Evolutionary conservation across 2,329 filamentous ascomycete genomes (phyloP).

Genomic region (Lachnum nothofagi): DNA sequence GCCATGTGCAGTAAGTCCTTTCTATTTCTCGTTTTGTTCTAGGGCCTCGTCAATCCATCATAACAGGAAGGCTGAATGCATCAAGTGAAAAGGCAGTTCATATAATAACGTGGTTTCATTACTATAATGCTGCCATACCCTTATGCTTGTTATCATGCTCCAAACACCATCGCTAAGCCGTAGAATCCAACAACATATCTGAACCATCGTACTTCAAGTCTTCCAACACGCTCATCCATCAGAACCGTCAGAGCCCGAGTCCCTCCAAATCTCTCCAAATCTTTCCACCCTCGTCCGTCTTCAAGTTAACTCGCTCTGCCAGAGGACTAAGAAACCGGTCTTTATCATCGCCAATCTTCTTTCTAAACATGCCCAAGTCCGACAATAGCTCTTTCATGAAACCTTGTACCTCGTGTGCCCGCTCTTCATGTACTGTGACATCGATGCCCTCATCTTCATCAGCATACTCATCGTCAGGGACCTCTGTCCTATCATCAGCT

Average conservation of each 20-base stretch:
- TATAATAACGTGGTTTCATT: not conserved
- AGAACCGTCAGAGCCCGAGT: no score
- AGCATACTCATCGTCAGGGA: conserved; percentile 37
- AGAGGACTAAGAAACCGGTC: conserved; percentile 55
- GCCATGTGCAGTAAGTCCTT: no score
- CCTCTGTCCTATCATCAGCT: conserved; percentile 23
- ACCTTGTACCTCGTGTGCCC: conserved; percentile 66
- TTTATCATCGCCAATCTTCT: conserved; percentile 81
- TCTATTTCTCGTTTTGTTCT: no score
- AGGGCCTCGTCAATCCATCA: no score
- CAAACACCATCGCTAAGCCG: conserved; percentile 23
- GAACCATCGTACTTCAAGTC: not conserved
- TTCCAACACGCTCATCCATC: no score
- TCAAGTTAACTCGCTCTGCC: conserved; percentile 37
- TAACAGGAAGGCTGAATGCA: no score
- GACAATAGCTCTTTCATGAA: conserved; percentile 78
- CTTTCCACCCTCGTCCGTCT: not conserved
- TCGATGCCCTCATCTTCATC: conserved; percentile 57
- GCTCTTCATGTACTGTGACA: conserved; percentile 47
- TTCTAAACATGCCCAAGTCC: conserved; percentile 73
- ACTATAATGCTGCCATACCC: not conserved
- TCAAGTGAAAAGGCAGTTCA: no score
- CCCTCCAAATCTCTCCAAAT: not conserved
- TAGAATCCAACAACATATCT: conserved; percentile 2
- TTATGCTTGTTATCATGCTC: conserved; percentile 12